Conservation (phyloP, 1,139 yeast genomes). For the Protomyces gravidus region DNA sequence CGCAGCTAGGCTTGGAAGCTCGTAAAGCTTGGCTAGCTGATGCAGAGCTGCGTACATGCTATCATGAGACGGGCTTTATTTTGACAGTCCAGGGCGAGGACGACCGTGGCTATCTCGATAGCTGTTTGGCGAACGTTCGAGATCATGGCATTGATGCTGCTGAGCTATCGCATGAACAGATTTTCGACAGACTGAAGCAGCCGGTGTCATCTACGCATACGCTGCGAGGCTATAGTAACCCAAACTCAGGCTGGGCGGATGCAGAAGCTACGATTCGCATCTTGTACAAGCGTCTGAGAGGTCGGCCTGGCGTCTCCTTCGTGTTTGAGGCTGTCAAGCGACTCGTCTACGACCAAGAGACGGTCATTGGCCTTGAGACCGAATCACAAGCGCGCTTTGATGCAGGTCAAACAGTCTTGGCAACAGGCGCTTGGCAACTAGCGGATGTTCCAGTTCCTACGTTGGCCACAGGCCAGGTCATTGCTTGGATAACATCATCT, state of each 20-base stretch:
- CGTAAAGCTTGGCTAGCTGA: slow-evolving; percentile 39
- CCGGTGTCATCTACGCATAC: not conserved
- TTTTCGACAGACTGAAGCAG: not conserved
- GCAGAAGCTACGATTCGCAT: slow-evolving; percentile 42
- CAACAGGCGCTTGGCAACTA: slow-evolving; percentile 46
- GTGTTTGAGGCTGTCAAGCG: slow-evolving; percentile 38
- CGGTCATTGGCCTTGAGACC: slow-evolving; percentile 39
- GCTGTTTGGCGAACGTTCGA: slow-evolving; percentile 38
- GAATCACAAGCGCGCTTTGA: slow-evolving; percentile 39
- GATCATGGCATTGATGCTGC: slow-evolving; percentile 38
- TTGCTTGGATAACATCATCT: slow-evolving; percentile 34
- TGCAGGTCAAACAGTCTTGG: slow-evolving; percentile 43
- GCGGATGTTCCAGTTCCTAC: slow-evolving; percentile 8
- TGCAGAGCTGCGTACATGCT: slow-evolving; percentile 40
- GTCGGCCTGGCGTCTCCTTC: slow-evolving; percentile 35
- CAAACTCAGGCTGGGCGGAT: slow-evolving; percentile 44
- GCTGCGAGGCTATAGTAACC: slow-evolving; percentile 38
- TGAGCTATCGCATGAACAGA: slow-evolving; percentile 32
- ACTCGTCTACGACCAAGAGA: slow-evolving; percentile 34
- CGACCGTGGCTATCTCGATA: slow-evolving; percentile 41
- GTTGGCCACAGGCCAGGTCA: slow-evolving; percentile 35
- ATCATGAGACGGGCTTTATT: slow-evolving; percentile 36
- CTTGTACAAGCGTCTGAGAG: slow-evolving; percentile 38
- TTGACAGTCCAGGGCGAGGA: slow-evolving; percentile 34
- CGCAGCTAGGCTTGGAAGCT: slow-evolving; percentile 44